These are phyloP conservation scores for Gilbertella persicaria DNA, from an alignment of 371 early-diverging fungal genomes.

Conservation along the genomic window DNA sequence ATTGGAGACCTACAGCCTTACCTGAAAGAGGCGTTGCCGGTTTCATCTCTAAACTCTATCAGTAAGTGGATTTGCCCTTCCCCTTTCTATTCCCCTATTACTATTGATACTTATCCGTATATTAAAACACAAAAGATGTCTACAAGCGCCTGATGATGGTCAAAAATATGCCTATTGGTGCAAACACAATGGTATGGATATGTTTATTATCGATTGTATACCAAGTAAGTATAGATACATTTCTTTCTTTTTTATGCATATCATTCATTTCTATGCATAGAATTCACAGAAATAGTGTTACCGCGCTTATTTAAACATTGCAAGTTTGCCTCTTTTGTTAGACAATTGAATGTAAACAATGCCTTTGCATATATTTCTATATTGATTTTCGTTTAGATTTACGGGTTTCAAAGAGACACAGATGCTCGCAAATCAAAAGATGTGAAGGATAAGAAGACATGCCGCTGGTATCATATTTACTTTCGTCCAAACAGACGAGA, in stretches of 20 bases:
- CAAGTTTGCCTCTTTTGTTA: slow-evolving; percentile 54
- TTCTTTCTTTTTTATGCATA: not conserved
- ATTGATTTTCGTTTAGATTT: slow-evolving; percentile 29
- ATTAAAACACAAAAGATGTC: slow-evolving; percentile 25
- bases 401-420: slow-evolving; percentile 52
- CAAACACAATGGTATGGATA: slow-evolving; percentile 38
- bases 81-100: not conserved
- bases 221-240: slow-evolving; percentile 23
- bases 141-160: slow-evolving; percentile 37
- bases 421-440: slow-evolving; percentile 58
- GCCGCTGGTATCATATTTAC: slow-evolving; percentile 48
- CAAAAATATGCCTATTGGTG: slow-evolving; percentile 44
- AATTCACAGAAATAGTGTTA: slow-evolving; percentile 48
- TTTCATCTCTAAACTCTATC: slow-evolving; percentile 42
- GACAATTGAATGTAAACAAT: slow-evolving; percentile 48
- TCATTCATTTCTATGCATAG: slow-evolving; percentile 12
- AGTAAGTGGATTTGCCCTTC: slow-evolving; percentile 19
- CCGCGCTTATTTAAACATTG: slow-evolving; percentile 52
- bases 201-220: slow-evolving; percentile 46
- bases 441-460: slow-evolving; percentile 42
- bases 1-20: not conserved
- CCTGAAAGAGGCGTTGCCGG: slow-evolving; percentile 36
- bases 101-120: not conserved
- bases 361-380: not conserved
- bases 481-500: slow-evolving; percentile 45